Percentiles rank a stretch among this genome's conserved stretches.
Conservation (phyloP, 2,329 filamentous ascomycete species). For the Dothiorella sarmentorum region DNA sequence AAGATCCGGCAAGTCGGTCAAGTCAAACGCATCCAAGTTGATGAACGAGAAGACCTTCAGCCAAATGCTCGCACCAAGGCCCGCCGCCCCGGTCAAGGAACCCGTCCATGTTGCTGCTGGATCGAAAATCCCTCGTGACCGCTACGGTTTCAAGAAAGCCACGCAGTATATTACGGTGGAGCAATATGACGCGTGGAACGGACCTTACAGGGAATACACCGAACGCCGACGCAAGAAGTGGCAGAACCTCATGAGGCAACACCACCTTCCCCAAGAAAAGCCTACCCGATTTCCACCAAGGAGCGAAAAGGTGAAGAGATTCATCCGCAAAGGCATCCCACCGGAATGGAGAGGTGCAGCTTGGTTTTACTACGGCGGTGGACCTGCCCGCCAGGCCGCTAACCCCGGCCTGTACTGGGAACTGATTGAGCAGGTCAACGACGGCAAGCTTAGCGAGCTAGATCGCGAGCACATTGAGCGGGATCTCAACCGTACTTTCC, state of each 20-base stretch:
- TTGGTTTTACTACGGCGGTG: conserved; percentile 95
- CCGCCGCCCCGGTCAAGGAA: neutral
- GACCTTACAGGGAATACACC: conserved; percentile 70
- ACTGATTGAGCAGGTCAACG: conserved; percentile 64
- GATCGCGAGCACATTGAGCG: conserved; percentile 90
- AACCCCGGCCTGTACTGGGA: conserved; percentile 74
- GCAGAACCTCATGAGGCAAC: conserved; percentile 72
- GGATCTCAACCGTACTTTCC: conserved; percentile 89
- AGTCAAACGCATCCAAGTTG: neutral
- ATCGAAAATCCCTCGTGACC: conserved; percentile 58
- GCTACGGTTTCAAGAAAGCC: conserved; percentile 89
- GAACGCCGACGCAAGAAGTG: conserved; percentile 77
- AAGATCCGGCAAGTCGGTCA: neutral
- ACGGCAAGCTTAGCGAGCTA: conserved; percentile 60
- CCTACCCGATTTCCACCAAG: conserved; percentile 77
- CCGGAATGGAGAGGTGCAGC: conserved; percentile 92
- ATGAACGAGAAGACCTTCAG: conserved; percentile 7
- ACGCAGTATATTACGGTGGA: conserved; percentile 73
- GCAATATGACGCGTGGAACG: conserved; percentile 80
- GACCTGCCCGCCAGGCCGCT: conserved; percentile 72
- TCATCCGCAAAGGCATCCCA: conserved; percentile 88
- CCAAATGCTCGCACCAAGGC: conserved; percentile 7
- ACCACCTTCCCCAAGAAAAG: conserved; percentile 65
- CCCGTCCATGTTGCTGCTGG: conserved; percentile 4
- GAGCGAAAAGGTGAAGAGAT: conserved; percentile 80